Evolutionary conservation across 2,329 filamentous ascomycete genomes (phyloP).

Genomic region (Sclerotinia glacialis): DNA sequence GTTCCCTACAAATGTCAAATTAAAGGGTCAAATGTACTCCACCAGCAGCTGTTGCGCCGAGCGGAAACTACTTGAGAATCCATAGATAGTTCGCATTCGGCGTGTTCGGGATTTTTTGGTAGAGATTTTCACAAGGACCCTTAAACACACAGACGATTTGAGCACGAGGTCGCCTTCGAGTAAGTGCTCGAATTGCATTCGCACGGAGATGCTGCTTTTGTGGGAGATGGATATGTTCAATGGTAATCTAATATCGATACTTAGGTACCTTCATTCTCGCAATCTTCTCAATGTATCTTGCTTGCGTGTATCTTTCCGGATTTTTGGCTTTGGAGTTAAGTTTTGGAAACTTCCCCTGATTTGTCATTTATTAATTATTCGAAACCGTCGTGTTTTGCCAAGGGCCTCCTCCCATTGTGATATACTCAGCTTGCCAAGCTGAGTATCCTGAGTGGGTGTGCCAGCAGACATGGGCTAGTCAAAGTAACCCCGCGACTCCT

Average conservation of each 20-base stretch:
- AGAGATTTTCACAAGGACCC: slow-evolving; percentile 7
- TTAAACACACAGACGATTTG: slow-evolving; percentile 4
- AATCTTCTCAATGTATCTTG: not conserved
- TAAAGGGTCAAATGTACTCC: not conserved
- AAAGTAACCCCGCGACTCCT: not conserved
- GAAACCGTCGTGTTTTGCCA: not conserved
- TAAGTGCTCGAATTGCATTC: slow-evolving; percentile 2
- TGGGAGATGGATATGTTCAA: not conserved
- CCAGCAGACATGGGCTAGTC: not conserved
- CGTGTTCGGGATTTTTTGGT: not conserved
- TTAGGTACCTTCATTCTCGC: not conserved
- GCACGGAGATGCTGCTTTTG: not conserved
- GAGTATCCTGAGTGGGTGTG: not conserved
- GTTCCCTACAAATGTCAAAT: not conserved
- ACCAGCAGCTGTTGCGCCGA: not conserved
- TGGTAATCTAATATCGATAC: not conserved
- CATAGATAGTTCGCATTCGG: not conserved
- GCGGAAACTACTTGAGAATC: slow-evolving; percentile 5
- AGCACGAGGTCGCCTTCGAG: not conserved
- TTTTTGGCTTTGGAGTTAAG: not conserved
- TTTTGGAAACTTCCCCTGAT: not conserved
- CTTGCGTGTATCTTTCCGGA: not conserved
- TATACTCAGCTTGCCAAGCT: not conserved
- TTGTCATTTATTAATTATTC: not conserved
- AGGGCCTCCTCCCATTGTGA: not conserved